Conservation (phyloP, 2,329 filamentous ascomycete genomes). For the Aureobasidium sp. region DNA sequence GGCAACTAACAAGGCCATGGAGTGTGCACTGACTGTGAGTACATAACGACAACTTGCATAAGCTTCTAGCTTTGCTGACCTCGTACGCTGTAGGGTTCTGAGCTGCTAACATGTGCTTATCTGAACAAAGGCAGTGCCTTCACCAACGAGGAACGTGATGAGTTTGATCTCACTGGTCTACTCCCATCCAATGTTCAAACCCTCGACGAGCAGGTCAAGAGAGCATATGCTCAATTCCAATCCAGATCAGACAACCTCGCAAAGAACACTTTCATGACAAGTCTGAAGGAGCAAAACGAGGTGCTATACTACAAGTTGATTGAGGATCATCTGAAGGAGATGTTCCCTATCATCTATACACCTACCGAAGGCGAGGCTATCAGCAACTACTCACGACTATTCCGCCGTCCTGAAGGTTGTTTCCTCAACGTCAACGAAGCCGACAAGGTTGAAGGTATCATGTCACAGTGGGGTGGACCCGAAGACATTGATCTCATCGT, state of each 20-base stretch:
- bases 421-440: slow-evolving; percentile 67
- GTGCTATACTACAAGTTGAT: slow-evolving; percentile 77
- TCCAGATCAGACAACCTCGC: slow-evolving; percentile 55
- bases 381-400: slow-evolving; percentile 69
- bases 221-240: slow-evolving; percentile 74
- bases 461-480: slow-evolving; percentile 57
- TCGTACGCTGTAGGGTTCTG: slow-evolving; percentile 21
- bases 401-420: slow-evolving; percentile 70
- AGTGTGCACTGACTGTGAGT: slow-evolving; percentile 14
- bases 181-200: slow-evolving; percentile 65
- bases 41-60: not conserved
- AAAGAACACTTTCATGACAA: slow-evolving; percentile 84
- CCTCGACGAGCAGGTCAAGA: slow-evolving; percentile 64
- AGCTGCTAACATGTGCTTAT: slow-evolving; percentile 54
- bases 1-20: slow-evolving; percentile 8
- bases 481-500: slow-evolving; percentile 86
- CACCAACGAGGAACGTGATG: slow-evolving; percentile 54
- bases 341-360: slow-evolving; percentile 87
- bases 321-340: slow-evolving; percentile 70
- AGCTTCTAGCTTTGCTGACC: not conserved
- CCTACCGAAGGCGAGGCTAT: slow-evolving; percentile 87
- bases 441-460: slow-evolving; percentile 55
- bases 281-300: slow-evolving; percentile 76
- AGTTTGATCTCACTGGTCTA: slow-evolving; percentile 64
- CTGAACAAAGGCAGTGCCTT: slow-evolving; percentile 85